Conservation (phyloP, 2,329 filamentous ascomycete genomes). For the Paradendryphiella salina region DNA sequence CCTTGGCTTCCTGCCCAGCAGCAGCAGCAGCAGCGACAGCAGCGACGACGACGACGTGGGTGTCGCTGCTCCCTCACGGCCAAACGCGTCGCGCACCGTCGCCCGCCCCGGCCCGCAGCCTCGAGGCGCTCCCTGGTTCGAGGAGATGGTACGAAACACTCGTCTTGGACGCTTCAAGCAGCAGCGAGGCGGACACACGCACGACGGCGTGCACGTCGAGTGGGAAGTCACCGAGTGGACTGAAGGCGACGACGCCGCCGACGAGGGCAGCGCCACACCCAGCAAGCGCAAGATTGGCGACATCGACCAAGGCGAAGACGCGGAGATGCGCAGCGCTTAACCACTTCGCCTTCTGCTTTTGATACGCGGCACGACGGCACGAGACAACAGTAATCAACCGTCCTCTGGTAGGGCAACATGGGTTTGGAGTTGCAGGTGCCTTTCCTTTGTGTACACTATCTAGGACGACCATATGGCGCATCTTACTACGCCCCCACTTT, state of each 20-base stretch:
- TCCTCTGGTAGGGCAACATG: constrained; percentile 15
- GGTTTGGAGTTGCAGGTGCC: constrained; percentile 23
- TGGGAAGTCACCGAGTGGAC: constrained; percentile 80
- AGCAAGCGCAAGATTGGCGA: constrained; percentile 45
- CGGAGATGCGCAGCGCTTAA: constrained; percentile 38
- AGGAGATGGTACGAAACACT: constrained; percentile 77
- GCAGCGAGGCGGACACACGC: constrained; percentile 62
- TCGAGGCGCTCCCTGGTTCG: constrained; percentile 80
- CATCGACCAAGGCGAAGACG: constrained; percentile 35
- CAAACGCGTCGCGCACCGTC: constrained; percentile 16
- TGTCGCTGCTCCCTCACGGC: constrained; percentile 18
- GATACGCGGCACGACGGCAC: constrained; percentile 2
- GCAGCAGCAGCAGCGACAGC: constrained; percentile 26
- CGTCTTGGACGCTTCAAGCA: constrained; percentile 69
- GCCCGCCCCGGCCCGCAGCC: constrained; percentile 31
- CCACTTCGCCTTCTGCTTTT: not conserved
- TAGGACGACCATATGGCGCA: constrained; percentile 10
- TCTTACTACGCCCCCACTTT: constrained; percentile 18
- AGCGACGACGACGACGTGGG: constrained; percentile 35
- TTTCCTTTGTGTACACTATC: constrained; percentile 15
- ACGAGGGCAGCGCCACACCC: constrained; percentile 34
- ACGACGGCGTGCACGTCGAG: constrained; percentile 69
- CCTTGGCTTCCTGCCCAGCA: constrained; percentile 66
- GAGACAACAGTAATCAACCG: constrained; percentile 13
- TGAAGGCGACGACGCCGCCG: constrained; percentile 46